A percentile compares a stretch with the other conserved stretches of the same genome.
phyloP scores from a whole-genome alignment of 2,329 filamentous ascomycete species.

The Colletotrichum zoysiae region DNA sequence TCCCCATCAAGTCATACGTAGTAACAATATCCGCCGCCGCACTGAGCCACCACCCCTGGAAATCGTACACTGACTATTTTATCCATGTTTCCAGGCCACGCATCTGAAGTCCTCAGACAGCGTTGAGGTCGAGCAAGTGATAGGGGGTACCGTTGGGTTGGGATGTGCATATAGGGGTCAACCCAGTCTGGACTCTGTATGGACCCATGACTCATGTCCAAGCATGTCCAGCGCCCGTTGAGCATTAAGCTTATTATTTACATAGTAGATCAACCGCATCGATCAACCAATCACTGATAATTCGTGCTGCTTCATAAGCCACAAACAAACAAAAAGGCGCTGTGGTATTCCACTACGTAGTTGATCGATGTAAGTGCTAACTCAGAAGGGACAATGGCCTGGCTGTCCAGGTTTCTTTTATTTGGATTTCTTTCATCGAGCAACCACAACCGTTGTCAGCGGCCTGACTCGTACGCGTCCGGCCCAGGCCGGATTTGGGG shows the following conservation, averaged over 20 bases:
- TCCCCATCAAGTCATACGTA: too few relatives aligned
- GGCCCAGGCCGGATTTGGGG: background rate
- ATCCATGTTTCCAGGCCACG: background rate
- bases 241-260: background rate
- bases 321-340: background rate
- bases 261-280: too few relatives aligned
- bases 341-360: too few relatives aligned
- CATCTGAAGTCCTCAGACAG: too few relatives aligned
- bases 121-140: too few relatives aligned
- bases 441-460: too few relatives aligned
- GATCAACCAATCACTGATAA: background rate
- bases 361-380: background rate
- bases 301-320: background rate
- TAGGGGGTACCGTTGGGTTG: too few relatives aligned
- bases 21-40: too few relatives aligned
- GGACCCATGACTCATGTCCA: background rate
- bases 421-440: too few relatives aligned
- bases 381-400: too few relatives aligned
- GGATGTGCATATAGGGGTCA: background rate
- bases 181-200: background rate
- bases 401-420: too few relatives aligned
- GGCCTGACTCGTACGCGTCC: slow-evolving; percentile 5
- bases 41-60: background rate
- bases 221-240: too few relatives aligned
- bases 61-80: background rate